A percentile compares a stretch with the other conserved stretches of the same genome.
These are phyloP conservation scores for Chytridium lagenaria DNA, from an alignment of 371 early-diverging fungal genomes.

Conservation along the genomic window DNA sequence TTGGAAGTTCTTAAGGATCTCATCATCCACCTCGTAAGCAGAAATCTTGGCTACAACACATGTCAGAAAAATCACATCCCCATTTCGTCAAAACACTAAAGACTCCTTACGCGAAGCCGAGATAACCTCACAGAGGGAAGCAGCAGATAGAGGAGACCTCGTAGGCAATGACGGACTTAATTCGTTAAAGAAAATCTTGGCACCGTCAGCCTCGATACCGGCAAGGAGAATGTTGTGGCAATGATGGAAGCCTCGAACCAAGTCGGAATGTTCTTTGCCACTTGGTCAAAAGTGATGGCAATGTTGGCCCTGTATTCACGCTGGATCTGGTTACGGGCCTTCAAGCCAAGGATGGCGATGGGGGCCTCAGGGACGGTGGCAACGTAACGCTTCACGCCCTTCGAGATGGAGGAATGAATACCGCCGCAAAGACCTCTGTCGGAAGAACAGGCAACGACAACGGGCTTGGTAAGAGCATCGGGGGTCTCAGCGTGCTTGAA, in stretches of 20 bases:
- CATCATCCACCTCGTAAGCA: slow-evolving; percentile 89
- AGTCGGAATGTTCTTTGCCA: slow-evolving; percentile 89
- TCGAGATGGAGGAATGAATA: slow-evolving; percentile 95
- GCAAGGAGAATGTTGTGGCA: slow-evolving; percentile 75
- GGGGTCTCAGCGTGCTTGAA: slow-evolving; percentile 78
- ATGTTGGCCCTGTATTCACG: slow-evolving; percentile 79
- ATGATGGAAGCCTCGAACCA: slow-evolving; percentile 88
- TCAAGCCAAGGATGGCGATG: slow-evolving; percentile 84
- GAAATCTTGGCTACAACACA: slow-evolving; percentile 73
- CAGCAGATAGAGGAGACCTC: slow-evolving; percentile 76
- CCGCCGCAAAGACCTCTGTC: slow-evolving; percentile 99
- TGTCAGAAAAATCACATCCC: neutral
- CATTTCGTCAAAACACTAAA: neutral
- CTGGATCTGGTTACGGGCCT: slow-evolving; percentile 89
- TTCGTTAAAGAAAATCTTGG: slow-evolving; percentile 89
- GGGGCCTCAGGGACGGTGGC: slow-evolving; percentile 60
- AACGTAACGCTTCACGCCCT: slow-evolving; percentile 75
- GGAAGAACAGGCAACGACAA: slow-evolving; percentile 86
- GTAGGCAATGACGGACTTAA: slow-evolving; percentile 94
- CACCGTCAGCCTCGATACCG: slow-evolving; percentile 69
- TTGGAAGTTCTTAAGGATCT: slow-evolving; percentile 85
- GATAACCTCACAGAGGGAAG: slow-evolving; percentile 73
- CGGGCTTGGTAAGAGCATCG: slow-evolving; percentile 60
- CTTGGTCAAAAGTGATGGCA: slow-evolving; percentile 83
- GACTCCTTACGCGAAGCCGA: slow-evolving; percentile 71